Evolutionary conservation across 257 asterid genomes (phyloP), one percentile per base, ranked within the genome.

Genomic region (Salvia rosmarinus): DNA sequence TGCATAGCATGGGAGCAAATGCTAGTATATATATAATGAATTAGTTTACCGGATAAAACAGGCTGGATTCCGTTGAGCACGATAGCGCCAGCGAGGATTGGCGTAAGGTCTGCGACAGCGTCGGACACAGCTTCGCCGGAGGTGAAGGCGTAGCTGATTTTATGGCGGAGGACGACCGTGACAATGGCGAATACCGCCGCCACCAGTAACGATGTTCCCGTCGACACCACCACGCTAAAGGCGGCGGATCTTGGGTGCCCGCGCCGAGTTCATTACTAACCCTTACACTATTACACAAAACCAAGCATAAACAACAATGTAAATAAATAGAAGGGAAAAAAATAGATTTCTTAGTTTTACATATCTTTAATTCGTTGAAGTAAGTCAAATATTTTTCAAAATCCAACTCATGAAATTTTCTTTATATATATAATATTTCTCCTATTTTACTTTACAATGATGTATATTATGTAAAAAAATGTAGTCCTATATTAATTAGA

Each of bases 211-310:
- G 89, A 82, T 1, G 81, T 68, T 2, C 58, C 55, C 0, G 91
- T 87, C 21, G 86, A 78, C 30, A 89, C 78, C 28, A 83, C 44
- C 66, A 87, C 90, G 16, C 85, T 79, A 34, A 89, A 86, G 10
- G 90, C 90, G 10, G 95, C 96, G 14, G 95, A 89, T 76, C 75
- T 89, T 32, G 96, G 95, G 75, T 87, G 91, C 23, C 88, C 83
- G 94, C 94, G 1, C 96, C 96, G 1, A 89, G 90, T 71, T 89
- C 96, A 46, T 89, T 89, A 76, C 95, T 83, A 52, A 89, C 90
- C 69, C 95, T 75, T 55, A 89, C 84, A 75, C 95, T 46, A 30
- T 42, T 14, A 43, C 13, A 6, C 19, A 21, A 67, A 67, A 32
- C 0, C 47, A 69, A 39, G 4, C 11, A 4, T 21, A 39, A 9